Percentiles rank a stretch among this genome's conserved stretches.
These are phyloP conservation scores for Penicillium sp. DNA, from an alignment of 2,329 filamentous ascomycete genomes.

Conservation along the genomic window DNA sequence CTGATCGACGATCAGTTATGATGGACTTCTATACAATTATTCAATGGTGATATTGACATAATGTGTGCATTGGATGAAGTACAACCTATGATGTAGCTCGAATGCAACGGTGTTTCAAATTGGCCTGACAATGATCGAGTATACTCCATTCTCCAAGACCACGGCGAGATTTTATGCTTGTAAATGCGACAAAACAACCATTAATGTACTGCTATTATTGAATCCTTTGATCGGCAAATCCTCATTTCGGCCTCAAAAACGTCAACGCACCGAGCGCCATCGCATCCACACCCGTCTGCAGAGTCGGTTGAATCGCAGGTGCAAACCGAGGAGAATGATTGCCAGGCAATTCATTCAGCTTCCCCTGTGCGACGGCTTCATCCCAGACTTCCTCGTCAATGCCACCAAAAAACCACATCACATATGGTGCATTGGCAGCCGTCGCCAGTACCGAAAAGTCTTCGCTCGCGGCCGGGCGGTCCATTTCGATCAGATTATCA, in stretches of 20 bases:
- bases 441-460: constrained; percentile 54
- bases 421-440: constrained; percentile 45
- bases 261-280: constrained; percentile 48
- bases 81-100: no score
- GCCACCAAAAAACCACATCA: constrained; percentile 54
- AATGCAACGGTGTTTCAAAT: no score
- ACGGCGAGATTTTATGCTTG: no score
- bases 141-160: no score
- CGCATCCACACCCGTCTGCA: constrained; percentile 48
- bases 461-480: constrained; percentile 48
- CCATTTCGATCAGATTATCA: constrained; percentile 34
- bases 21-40: no score
- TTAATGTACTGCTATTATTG: no score
- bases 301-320: constrained; percentile 52
- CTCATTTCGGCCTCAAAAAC: constrained; percentile 19
- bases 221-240: no score
- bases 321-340: constrained; percentile 57
- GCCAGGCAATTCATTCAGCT: constrained; percentile 46
- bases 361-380: constrained; percentile 43
- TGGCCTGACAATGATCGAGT: no score
- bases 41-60: no score
- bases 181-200: no score
- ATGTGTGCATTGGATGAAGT: no score
- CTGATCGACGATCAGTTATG: no score
- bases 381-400: constrained; percentile 47